Evolutionary conservation across 169 alveolate species (phyloP).

Genomic region (Miamiensis avidus): DNA sequence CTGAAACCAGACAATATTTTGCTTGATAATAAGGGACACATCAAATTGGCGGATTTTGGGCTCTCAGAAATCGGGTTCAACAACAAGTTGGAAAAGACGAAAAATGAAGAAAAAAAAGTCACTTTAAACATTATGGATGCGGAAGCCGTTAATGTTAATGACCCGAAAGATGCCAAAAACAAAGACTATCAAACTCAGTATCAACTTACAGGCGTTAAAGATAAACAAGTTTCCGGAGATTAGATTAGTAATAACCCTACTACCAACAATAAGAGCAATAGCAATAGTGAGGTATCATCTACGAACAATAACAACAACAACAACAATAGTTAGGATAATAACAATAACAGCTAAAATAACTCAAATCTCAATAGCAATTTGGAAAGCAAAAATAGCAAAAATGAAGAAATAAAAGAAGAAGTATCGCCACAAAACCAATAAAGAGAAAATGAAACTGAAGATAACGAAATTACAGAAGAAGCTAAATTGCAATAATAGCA

Average conservation of each 20-base stretch:
- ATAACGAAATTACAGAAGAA: no score
- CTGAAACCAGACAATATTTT: constrained; percentile 77
- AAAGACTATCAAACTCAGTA: not conserved
- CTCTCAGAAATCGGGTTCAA: constrained; percentile 45
- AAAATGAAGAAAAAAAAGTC: not conserved
- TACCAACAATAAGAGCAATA: no score
- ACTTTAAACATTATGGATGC: not conserved
- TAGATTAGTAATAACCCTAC: not conserved
- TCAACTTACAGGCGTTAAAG: not conserved
- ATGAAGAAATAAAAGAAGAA: not conserved
- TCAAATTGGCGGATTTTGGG: constrained; percentile 77
- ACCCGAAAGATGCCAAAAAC: not conserved
- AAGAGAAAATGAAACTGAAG: constrained; percentile 7
- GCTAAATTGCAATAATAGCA: no score
- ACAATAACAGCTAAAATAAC: no score
- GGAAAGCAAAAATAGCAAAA: no score
- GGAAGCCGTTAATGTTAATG: not conserved
- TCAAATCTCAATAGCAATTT: no score
- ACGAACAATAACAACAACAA: no score
- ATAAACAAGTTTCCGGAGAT: not conserved
- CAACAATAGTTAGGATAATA: not conserved
- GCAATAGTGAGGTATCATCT: no score
- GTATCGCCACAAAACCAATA: not conserved
- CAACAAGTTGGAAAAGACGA: constrained; percentile 12
- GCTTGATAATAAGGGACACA: constrained; percentile 56